A percentile compares a stretch with the other conserved stretches of the same genome.
phyloP scores from a whole-genome alignment of 1,284 basidiomycete genomes.

The Irpex rosettiformis region DNA sequence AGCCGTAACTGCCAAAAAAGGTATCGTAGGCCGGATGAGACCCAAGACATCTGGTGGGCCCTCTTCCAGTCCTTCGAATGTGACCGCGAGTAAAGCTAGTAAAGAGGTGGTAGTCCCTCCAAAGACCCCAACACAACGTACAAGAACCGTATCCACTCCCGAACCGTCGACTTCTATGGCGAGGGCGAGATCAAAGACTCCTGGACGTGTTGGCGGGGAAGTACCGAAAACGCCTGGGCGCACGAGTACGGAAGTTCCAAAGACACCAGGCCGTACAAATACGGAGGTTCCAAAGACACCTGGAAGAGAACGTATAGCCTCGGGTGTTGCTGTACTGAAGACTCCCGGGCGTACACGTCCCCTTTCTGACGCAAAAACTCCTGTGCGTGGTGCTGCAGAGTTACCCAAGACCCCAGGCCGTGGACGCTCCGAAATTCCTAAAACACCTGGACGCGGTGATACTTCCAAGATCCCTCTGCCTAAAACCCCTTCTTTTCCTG shows the following conservation, averaged over 20 bases:
- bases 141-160: background rate
- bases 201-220: background rate
- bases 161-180: background rate
- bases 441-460: background rate
- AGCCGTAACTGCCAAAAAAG: background rate
- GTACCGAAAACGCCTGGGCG: background rate
- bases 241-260: background rate
- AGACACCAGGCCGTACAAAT: background rate
- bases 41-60: background rate
- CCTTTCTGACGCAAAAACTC: too few species aligned
- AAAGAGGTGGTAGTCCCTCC: background rate
- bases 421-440: too few species aligned
- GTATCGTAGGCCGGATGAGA: slow-evolving; percentile 6
- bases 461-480: background rate
- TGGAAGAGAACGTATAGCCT: too few species aligned
- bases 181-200: background rate
- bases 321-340: too few species aligned
- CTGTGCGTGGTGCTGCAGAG: too few species aligned
- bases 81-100: background rate
- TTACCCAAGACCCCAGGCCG: too few species aligned
- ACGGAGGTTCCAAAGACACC: too few species aligned
- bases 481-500: background rate
- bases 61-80: background rate
- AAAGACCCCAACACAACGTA: background rate
- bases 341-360: too few species aligned